Evolutionary conservation across 768 basidiomycete genomes (phyloP).

Genomic region (Tylopilus plumbeoviolaceoides): DNA sequence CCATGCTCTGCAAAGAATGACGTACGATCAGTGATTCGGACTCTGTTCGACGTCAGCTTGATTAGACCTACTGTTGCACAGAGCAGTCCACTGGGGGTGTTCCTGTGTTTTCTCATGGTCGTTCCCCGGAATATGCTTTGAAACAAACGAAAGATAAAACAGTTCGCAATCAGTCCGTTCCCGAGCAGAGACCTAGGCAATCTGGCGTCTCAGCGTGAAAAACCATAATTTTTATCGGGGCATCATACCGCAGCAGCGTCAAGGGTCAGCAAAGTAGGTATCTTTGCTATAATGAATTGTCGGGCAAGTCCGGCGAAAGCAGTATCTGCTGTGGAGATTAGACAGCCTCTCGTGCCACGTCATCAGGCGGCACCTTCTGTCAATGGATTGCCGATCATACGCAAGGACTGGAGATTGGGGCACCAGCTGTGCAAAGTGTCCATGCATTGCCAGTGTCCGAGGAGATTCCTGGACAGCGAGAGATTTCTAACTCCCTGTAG

Average conservation of each 20-base stretch:
- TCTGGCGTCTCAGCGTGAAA: slow-evolving; percentile 7
- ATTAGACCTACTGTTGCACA: slow-evolving; percentile 54
- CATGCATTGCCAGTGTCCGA: slow-evolving; percentile 57
- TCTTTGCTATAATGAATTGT: slow-evolving; percentile 60
- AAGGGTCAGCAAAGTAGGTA: slow-evolving; percentile 57
- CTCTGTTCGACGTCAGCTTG: not conserved
- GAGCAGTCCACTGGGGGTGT: slow-evolving; percentile 63
- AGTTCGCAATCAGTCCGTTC: slow-evolving; percentile 81
- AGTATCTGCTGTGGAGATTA: slow-evolving; percentile 29
- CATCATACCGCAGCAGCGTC: slow-evolving; percentile 60
- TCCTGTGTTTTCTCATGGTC: slow-evolving; percentile 41
- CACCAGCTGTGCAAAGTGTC: slow-evolving; percentile 68
- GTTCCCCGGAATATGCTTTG: slow-evolving; percentile 38
- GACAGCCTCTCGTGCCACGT: not conserved
- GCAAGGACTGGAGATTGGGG: slow-evolving; percentile 58
- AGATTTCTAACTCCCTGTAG: slow-evolving; percentile 49
- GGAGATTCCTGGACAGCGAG: slow-evolving; percentile 56
- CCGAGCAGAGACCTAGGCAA: slow-evolving; percentile 54
- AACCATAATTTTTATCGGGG: not conserved
- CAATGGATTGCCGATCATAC: slow-evolving; percentile 62
- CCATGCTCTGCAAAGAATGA: slow-evolving; percentile 50
- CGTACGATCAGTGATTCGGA: not conserved
- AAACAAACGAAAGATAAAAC: slow-evolving; percentile 71
- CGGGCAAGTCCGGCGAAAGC: slow-evolving; percentile 41
- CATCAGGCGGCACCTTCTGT: slow-evolving; percentile 41